Conservation (phyloP, 164 flowering plant species). For the Pachysandra terminalis region DNA sequence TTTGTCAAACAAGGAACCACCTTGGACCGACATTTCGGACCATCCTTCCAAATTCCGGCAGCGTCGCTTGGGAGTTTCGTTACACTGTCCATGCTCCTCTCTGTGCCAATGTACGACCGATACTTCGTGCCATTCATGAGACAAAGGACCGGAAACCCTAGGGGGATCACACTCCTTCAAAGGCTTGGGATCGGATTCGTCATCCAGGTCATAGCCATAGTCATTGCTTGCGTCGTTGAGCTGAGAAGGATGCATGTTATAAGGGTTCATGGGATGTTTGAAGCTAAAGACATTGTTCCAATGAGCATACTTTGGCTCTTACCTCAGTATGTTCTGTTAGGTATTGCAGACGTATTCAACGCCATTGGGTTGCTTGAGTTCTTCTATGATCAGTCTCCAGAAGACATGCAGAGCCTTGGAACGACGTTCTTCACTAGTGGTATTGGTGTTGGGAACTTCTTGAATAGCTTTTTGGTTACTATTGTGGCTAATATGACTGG, state of each 20-base stretch:
- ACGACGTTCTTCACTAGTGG: too few relatives aligned
- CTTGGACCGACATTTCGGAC: slow-evolving; percentile 31
- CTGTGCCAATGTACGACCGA: too few relatives aligned
- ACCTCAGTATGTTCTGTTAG: slow-evolving; percentile 24
- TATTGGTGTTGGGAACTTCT: slow-evolving; percentile 25
- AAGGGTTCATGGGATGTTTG: slow-evolving; percentile 9
- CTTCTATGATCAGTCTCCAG: too few relatives aligned
- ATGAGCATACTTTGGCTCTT: slow-evolving; percentile 23
- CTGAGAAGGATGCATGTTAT: slow-evolving; percentile 31
- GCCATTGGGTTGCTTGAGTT: slow-evolving; percentile 19
- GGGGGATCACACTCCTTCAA: too few relatives aligned
- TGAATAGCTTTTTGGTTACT: slow-evolving; percentile 23
- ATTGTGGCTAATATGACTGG: slow-evolving; percentile 14
- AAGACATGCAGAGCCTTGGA: too few relatives aligned
- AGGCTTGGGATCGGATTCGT: slow-evolving; percentile 52
- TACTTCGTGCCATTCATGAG: slow-evolving; percentile 39
- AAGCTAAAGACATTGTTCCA: slow-evolving; percentile 11
- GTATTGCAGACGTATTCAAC: slow-evolving; percentile 23
- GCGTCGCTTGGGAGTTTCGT: slow-evolving; percentile 42
- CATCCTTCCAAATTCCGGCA: slow-evolving; percentile 42
- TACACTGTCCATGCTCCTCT: slow-evolving; percentile 56
- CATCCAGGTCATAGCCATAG: slow-evolving; percentile 41
- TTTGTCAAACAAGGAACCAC: slow-evolving; percentile 43
- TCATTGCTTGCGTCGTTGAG: slow-evolving; percentile 47
- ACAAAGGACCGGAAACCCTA: slow-evolving; percentile 29